These are phyloP conservation scores for Ambrosia artemisiifolia DNA, from an alignment of 129 eudicot species.

Conservation along the genomic window DNA sequence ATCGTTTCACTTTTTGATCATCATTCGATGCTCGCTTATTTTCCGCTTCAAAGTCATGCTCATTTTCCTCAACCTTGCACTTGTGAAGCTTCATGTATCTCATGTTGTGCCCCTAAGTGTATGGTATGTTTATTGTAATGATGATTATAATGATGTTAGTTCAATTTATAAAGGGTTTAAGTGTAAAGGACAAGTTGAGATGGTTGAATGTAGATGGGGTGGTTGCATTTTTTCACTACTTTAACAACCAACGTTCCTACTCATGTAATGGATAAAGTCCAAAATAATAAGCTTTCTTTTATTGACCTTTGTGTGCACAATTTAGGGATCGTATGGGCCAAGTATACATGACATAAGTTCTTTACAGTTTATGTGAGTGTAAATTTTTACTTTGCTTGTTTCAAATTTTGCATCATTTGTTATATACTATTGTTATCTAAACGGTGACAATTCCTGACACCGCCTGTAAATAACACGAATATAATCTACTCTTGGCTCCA, in stretches of 20 bases:
- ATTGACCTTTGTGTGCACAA: background rate
- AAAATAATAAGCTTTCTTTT: background rate
- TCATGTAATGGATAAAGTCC: conserved; percentile 8
- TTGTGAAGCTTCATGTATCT: conserved; percentile 28
- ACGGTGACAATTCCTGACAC: background rate
- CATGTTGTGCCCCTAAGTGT: conserved; percentile 13
- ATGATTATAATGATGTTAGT: background rate
- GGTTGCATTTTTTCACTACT: conserved; percentile 19
- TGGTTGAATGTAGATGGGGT: conserved; percentile 25
- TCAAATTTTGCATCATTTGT: background rate
- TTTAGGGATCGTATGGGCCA: background rate
- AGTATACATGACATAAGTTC: background rate
- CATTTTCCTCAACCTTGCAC: conserved; percentile 13
- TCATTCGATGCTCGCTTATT: conserved; percentile 9
- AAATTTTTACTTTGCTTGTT: too few species aligned
- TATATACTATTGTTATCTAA: background rate
- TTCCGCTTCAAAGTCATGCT: conserved; percentile 8
- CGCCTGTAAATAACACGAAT: too few species aligned
- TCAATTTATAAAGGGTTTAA: conserved; percentile 26
- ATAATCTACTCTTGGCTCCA: too few species aligned
- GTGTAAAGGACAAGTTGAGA: conserved; percentile 6
- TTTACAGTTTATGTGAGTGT: too few species aligned
- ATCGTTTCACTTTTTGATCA: conserved; percentile 18
- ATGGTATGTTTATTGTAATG: background rate
- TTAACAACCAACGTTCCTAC: conserved; percentile 17